Percentiles rank a stretch among this genome's conserved stretches.
These are phyloP conservation scores for Metschnikowia kofuensis DNA, from an alignment of 805 yeast genomes.

Conservation along the genomic window DNA sequence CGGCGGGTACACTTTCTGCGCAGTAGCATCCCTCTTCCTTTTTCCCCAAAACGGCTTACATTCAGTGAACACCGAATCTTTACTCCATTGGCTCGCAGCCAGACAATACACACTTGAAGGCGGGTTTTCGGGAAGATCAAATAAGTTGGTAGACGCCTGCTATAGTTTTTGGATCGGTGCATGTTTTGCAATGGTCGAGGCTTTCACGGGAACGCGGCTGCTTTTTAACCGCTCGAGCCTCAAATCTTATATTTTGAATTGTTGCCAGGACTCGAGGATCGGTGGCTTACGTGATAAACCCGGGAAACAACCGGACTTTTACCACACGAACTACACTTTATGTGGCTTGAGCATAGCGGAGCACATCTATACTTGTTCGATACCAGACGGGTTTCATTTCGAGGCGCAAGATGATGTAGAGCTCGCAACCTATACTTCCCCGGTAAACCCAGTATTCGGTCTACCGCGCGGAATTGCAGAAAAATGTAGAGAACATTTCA, in stretches of 20 bases:
- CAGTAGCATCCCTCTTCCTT: conserved; percentile 59
- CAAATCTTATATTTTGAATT: conserved; percentile 62
- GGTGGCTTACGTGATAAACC: conserved; percentile 94
- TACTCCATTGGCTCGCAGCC: conserved; percentile 64
- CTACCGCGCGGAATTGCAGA: conserved; percentile 46
- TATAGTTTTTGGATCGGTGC: conserved; percentile 97
- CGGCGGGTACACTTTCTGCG: conserved; percentile 96
- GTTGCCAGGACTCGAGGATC: conserved; percentile 59
- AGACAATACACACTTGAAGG: conserved; percentile 78
- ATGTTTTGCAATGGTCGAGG: conserved; percentile 59
- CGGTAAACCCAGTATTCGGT: conserved; percentile 39
- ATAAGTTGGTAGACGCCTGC: conserved; percentile 94
- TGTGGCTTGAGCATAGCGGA: conserved; percentile 70
- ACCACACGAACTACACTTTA: conserved; percentile 85
- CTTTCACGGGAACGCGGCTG: conserved; percentile 26
- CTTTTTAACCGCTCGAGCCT: conserved; percentile 57
- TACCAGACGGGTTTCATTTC: conserved; percentile 3
- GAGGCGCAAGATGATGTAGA: conserved; percentile 5
- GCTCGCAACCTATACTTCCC: conserved; percentile 10
- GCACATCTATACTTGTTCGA: conserved; percentile 21
- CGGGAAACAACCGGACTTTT: conserved; percentile 72
- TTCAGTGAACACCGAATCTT: conserved; percentile 44
- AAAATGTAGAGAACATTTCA: conserved; percentile 16
- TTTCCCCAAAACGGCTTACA: conserved; percentile 32
- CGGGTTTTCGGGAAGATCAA: conserved; percentile 86